These are phyloP conservation scores for Mycena galericulata DNA, from an alignment of 768 basidiomycete genomes.

Conservation along the genomic window DNA sequence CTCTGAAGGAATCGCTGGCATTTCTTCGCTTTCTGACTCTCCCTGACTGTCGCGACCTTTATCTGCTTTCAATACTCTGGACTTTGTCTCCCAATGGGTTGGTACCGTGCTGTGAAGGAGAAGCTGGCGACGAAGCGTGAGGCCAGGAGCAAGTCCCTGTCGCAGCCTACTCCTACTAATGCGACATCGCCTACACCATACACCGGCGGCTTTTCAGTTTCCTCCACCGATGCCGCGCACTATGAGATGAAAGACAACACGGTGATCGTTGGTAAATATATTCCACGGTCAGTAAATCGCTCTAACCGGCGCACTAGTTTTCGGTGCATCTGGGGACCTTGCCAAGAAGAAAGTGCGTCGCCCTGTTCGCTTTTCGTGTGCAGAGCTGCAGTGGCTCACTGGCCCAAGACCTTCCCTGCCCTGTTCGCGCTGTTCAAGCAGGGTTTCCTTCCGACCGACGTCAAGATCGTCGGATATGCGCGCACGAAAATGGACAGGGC, in stretches of 20 bases:
- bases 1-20: too few species aligned
- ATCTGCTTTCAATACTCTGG: neutral
- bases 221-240: constrained; percentile 84
- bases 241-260: constrained; percentile 89
- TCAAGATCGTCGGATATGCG: constrained; percentile 95
- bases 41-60: neutral
- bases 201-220: constrained; percentile 50
- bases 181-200: neutral
- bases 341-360: constrained; percentile 93
- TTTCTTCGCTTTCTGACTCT: too few species aligned
- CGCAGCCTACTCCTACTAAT: constrained; percentile 1
- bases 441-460: constrained; percentile 82
- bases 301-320: constrained; percentile 61
- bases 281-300: constrained; percentile 9
- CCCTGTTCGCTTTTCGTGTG: neutral
- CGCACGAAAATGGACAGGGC: constrained; percentile 93
- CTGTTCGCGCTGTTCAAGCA: constrained; percentile 89
- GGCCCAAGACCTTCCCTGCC: constrained; percentile 88
- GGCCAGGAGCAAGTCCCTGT: neutral
- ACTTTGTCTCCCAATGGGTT: constrained; percentile 20
- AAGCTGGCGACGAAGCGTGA: constrained; percentile 18
- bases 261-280: constrained; percentile 80
- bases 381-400: constrained; percentile 11
- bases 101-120: constrained; percentile 25
- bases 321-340: constrained; percentile 96